Conservation (phyloP, 352 stramenopile species). For the Pythium apleroticum region DNA sequence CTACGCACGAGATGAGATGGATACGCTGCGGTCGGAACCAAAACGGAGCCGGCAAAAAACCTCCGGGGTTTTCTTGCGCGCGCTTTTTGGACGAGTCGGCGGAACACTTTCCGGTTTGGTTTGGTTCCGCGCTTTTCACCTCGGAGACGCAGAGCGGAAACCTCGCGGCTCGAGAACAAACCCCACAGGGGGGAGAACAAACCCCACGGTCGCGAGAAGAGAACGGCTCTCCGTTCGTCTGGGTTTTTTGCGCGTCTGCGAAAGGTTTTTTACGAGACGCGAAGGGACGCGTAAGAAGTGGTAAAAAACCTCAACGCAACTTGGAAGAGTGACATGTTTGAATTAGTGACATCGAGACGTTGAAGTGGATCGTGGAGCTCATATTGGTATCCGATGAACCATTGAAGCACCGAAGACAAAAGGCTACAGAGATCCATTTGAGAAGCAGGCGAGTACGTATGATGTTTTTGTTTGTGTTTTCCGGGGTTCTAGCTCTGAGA, state of each 20-base stretch:
- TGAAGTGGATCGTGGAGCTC: conserved; percentile 3
- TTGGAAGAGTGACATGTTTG: conserved; percentile 11
- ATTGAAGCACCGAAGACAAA: too few species aligned
- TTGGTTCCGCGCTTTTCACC: conserved; percentile 6
- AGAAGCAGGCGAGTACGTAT: too few species aligned
- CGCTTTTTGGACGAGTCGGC: too few species aligned
- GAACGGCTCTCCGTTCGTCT: conserved; percentile 4
- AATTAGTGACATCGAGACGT: conserved; percentile 15
- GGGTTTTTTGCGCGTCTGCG: conserved; percentile 7
- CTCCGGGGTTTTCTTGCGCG: conserved; percentile 19
- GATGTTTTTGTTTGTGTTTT: too few species aligned
- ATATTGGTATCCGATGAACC: too few species aligned
- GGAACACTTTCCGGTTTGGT: neutral
- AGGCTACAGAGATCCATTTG: too few species aligned
- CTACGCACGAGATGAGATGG: conserved; percentile 13
- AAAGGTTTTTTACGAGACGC: conserved; percentile 14
- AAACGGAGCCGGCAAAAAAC: conserved; percentile 18
- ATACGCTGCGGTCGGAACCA: conserved; percentile 15
- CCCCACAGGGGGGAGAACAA: neutral
- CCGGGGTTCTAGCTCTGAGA: too few species aligned
- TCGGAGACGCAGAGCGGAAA: neutral
- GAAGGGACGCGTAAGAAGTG: conserved; percentile 9
- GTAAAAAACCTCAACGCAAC: conserved; percentile 6
- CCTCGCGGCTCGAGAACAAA: too few species aligned
- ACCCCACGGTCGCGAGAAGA: neutral